Evolutionary conservation across 2,329 filamentous ascomycete species (phyloP), one percentile per base, ranked within the genome.

Genomic region (Fusarium sp.): DNA sequence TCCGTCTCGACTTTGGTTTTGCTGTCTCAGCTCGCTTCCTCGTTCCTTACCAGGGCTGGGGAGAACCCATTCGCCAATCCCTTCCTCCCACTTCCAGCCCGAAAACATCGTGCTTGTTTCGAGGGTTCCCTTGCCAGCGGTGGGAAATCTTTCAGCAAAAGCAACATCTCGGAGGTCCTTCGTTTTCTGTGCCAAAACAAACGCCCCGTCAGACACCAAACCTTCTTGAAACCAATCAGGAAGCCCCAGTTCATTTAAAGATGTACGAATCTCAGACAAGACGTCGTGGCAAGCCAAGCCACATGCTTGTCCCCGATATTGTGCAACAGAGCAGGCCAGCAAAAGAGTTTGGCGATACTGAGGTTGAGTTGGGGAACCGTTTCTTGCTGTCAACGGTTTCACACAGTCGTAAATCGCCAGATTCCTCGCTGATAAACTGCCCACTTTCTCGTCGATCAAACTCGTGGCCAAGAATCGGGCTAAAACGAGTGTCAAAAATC

Each of bases 101-200:
- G 79, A 78, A 55, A 82, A 82, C 9, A 80, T 74, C 14, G 67
- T 74, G 29, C 64, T 75, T 11, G 50, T 54, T 44, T 62, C 58
- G 31, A 65, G 42, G 20, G 52, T 57, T 22, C 58, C 60, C 27
- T 64, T 67, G 18, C 57, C 54, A 27, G 68, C 61, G 11, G 46
- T 61, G 27, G 73, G 62, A 31, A 88, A 78, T 35, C 78, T 82
- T 71, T 89, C 88, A 6, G 87, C 87, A 72, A 86, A 88, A 14
- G 84, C 84, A 44, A 89, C 82, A 70, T 89, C 87, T 31, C 84
- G 80, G 11, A 89, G 78, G 70, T 88, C 85, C 59, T 84, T 85
- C 18, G 86, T 89, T 58, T 84, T 82, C 64, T 87, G 85, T 2
- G 87, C 87, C 33, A 89, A 77, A 35, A 84, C 76, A 71, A 89